Evolutionary conservation across 202 grass and related monocot genomes (phyloP).

Genomic region (Tripidium arundinaceum): DNA sequence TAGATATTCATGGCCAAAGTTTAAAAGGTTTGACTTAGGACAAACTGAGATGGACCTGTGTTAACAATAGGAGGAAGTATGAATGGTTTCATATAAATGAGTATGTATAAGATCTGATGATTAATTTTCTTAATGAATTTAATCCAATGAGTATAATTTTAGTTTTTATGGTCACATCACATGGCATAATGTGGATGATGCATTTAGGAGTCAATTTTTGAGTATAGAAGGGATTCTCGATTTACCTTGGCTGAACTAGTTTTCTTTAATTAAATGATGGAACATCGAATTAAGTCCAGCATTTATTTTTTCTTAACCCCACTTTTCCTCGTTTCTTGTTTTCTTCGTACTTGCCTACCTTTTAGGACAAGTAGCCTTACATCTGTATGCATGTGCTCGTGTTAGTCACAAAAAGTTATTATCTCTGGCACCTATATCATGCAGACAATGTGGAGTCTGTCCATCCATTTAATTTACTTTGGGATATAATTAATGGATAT

Average conservation of each 20-base stretch:
- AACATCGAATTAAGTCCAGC: not conserved
- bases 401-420: not conserved
- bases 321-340: not conserved
- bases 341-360: not conserved
- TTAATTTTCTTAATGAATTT: not conserved
- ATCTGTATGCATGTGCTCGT: not conserved
- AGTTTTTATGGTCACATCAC: not conserved
- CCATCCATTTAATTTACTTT: not conserved
- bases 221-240: not conserved
- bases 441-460: not conserved
- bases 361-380: not conserved
- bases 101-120: not conserved
- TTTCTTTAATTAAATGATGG: not conserved
- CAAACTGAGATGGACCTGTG: no score
- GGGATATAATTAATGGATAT: not conserved
- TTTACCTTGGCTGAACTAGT: not conserved
- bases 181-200: not conserved
- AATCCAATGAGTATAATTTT: not conserved
- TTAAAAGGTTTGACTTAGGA: no score
- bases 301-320: not conserved
- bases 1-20: no score
- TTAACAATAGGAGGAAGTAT: no score
- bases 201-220: not conserved
- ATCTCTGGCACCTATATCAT: not conserved
- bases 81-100: not conserved